These are phyloP conservation scores for Mortierella hygrophila DNA, from an alignment of 192 early-diverging fungal species.

Conservation along the genomic window DNA sequence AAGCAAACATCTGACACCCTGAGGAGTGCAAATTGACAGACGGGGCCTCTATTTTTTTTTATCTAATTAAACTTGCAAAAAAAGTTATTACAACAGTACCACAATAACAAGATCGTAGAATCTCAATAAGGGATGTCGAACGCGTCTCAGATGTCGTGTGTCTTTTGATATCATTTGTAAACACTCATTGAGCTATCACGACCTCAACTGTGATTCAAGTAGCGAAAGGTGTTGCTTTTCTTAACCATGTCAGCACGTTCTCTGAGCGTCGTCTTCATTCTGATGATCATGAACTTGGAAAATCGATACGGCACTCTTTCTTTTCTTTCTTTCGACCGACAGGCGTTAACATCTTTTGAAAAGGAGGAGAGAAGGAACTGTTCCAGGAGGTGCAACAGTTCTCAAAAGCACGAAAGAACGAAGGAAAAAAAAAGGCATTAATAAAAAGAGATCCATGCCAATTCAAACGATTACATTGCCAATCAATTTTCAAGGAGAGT, in stretches of 20 bases:
- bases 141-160: not conserved
- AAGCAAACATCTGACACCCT: not conserved
- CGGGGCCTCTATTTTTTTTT: not conserved
- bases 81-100: not conserved
- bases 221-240: too few relatives aligned
- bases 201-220: too few relatives aligned
- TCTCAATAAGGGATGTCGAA: not conserved
- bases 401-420: not conserved
- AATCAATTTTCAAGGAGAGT: not conserved
- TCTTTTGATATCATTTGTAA: not conserved
- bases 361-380: not conserved
- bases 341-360: not conserved
- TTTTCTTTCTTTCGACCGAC: not conserved
- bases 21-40: not conserved
- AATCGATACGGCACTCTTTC: too few relatives aligned
- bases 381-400: not conserved
- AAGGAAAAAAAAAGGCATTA: not conserved
- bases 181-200: not conserved
- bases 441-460: not conserved
- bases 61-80: not conserved
- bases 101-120: too few relatives aligned
- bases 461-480: not conserved
- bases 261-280: too few relatives aligned
- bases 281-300: too few relatives aligned
- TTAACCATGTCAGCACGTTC: too few relatives aligned